A percentile compares a stretch with the other conserved stretches of the same genome.
These are phyloP conservation scores for Pestalotiopsis fici DNA, from an alignment of 2,329 filamentous ascomycete species.

Conservation along the genomic window DNA sequence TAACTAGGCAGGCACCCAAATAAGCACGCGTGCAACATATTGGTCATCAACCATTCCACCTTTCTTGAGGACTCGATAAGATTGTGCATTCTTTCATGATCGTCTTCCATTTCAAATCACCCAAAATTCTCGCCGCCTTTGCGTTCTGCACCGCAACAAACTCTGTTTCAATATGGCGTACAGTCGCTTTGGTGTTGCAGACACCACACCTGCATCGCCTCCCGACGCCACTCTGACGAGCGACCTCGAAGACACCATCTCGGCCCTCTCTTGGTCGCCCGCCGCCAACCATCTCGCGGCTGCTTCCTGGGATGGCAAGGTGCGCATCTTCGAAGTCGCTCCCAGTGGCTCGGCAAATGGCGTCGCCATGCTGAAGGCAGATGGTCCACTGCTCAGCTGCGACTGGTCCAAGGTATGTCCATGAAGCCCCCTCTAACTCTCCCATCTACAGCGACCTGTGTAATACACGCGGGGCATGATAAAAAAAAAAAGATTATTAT, in stretches of 20 bases:
- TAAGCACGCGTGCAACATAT: neutral
- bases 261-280: constrained; percentile 36
- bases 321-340: constrained; percentile 35
- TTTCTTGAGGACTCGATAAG: neutral
- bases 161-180: neutral
- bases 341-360: constrained; percentile 19
- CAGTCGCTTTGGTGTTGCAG: neutral
- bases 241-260: constrained; percentile 34
- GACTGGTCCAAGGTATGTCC: constrained; percentile 38
- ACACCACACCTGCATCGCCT: neutral
- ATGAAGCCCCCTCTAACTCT: constrained; percentile 19
- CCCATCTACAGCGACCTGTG: neutral
- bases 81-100: neutral
- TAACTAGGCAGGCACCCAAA: neutral
- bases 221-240: constrained; percentile 24
- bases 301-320: constrained; percentile 35
- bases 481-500: constrained; percentile 13
- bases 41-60: neutral
- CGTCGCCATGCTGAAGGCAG: constrained; percentile 22
- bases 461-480: neutral
- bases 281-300: constrained; percentile 31
- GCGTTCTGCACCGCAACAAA: neutral
- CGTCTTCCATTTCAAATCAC: neutral
- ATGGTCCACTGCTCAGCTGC: constrained; percentile 32
- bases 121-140: neutral